Evolutionary conservation across 495 filamentous ascomycete genomes (phyloP).

Genomic region (Pseudomonodictys pantanalensis): DNA sequence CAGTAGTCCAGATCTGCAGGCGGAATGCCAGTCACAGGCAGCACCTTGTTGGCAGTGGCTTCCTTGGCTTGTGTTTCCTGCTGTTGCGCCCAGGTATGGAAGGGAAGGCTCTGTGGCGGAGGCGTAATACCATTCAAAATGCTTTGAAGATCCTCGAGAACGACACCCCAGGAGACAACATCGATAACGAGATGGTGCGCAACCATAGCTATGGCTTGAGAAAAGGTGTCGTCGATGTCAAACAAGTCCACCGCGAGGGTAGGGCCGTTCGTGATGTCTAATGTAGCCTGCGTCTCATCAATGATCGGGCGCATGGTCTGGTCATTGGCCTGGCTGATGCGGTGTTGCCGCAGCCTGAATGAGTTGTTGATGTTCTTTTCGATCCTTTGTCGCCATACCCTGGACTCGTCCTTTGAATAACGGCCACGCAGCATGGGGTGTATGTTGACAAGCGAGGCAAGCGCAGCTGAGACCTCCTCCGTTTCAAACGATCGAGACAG

Average conservation of each 20-base stretch:
- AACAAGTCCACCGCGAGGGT: constrained; percentile 31
- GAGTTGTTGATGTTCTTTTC: constrained; percentile 17
- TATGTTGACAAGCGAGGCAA: constrained; percentile 57
- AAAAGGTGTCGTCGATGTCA: constrained; percentile 14
- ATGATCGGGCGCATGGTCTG: constrained; percentile 6
- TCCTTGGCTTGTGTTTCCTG: constrained; percentile 26
- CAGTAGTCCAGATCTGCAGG: constrained; percentile 27
- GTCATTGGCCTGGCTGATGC: not conserved
- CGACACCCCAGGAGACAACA: constrained; percentile 34
- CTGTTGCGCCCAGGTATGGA: constrained; percentile 26
- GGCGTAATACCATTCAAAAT: constrained; percentile 20
- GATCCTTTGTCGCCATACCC: constrained; percentile 25
- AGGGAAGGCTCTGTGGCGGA: constrained; percentile 26
- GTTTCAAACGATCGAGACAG: constrained; percentile 51
- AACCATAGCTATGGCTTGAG: constrained; percentile 22
- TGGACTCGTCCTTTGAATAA: constrained; percentile 41
- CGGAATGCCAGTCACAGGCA: constrained; percentile 17
- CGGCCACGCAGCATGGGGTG: constrained; percentile 76
- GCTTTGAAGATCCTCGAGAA: constrained; percentile 32
- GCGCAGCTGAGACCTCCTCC: constrained; percentile 49
- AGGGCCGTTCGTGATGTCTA: constrained; percentile 27
- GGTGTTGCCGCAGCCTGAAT: constrained; percentile 22
- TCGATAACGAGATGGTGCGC: constrained; percentile 35
- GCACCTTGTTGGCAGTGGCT: constrained; percentile 3
- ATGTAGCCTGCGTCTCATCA: constrained; percentile 27